These are phyloP conservation scores for Lepidium campestre DNA, from an alignment of 441 rosid genomes.

Conservation along the genomic window DNA sequence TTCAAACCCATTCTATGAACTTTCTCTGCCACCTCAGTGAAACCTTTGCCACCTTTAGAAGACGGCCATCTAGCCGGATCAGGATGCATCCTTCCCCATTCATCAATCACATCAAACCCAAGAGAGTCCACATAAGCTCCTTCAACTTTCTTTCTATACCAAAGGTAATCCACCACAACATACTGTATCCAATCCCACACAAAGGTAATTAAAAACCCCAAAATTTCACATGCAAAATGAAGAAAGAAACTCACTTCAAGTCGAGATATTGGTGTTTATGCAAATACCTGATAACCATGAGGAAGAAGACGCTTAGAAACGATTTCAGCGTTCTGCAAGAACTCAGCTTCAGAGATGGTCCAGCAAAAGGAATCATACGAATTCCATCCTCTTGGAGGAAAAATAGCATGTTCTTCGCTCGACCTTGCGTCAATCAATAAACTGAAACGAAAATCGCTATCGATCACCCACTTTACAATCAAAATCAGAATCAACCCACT, in stretches of 20 bases:
- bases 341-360: slow-evolving; percentile 79
- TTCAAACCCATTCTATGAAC: slow-evolving; percentile 81
- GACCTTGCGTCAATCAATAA: slow-evolving; percentile 21
- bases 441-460: slow-evolving; percentile 34
- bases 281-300: slow-evolving; percentile 68
- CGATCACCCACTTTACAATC: neutral
- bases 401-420: slow-evolving; percentile 36
- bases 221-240: no score
- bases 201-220: neutral
- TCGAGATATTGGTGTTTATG: neutral
- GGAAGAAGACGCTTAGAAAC: slow-evolving; percentile 55
- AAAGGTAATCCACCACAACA: slow-evolving; percentile 93
- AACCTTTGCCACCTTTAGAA: slow-evolving; percentile 67
- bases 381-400: slow-evolving; percentile 97
- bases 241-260: no score
- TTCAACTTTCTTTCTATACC: slow-evolving; percentile 78
- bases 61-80: slow-evolving; percentile 88
- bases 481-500: neutral
- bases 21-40: slow-evolving; percentile 67
- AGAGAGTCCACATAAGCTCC: slow-evolving; percentile 67
- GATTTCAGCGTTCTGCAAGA: slow-evolving; percentile 62
- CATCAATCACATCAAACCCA: slow-evolving; percentile 89
- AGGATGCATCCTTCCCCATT: slow-evolving; percentile 91
- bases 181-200: slow-evolving; percentile 42
- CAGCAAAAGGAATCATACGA: slow-evolving; percentile 90